phyloP scores from a whole-genome alignment of 495 filamentous ascomycete species.

The Xylona heveae region DNA sequence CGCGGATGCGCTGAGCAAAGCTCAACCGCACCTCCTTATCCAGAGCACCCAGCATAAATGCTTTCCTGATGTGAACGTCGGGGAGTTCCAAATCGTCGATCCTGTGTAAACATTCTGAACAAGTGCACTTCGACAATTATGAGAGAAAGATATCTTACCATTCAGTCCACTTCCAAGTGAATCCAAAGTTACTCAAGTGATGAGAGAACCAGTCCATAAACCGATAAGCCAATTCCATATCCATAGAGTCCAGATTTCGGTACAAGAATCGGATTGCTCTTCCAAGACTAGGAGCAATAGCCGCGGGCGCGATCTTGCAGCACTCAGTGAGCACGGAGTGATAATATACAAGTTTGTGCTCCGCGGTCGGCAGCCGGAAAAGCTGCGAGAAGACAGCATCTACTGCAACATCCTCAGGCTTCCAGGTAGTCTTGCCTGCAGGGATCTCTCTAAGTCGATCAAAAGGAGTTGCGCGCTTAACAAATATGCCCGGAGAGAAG shows the following conservation, averaged over 20 bases:
- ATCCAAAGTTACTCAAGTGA: conserved; percentile 96
- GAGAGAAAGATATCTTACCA: conserved; percentile 32
- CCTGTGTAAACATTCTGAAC: conserved; percentile 17
- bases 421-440: conserved; percentile 57
- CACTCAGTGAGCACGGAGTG: conserved; percentile 85
- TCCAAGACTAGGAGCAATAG: conserved; percentile 86
- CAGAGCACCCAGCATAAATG: conserved; percentile 72
- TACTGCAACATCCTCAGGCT: conserved; percentile 91
- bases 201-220: conserved; percentile 98
- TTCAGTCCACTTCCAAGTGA: conserved; percentile 98
- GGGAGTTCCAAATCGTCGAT: conserved; percentile 65
- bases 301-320: conserved; percentile 86
- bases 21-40: conserved; percentile 96
- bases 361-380: conserved; percentile 64
- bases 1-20: conserved; percentile 89
- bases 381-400: conserved; percentile 94
- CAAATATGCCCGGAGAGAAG: conserved; percentile 70
- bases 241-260: conserved; percentile 54
- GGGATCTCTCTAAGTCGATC: conserved; percentile 66
- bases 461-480: conserved; percentile 79
- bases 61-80: conserved; percentile 64
- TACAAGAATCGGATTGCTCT: conserved; percentile 87
- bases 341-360: conserved; percentile 93
- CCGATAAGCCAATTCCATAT: conserved; percentile 66
- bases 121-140: not conserved